These are phyloP conservation scores for Barnettozyma hawaiiensis DNA, from an alignment of 1,139 yeast species.

Conservation along the genomic window DNA sequence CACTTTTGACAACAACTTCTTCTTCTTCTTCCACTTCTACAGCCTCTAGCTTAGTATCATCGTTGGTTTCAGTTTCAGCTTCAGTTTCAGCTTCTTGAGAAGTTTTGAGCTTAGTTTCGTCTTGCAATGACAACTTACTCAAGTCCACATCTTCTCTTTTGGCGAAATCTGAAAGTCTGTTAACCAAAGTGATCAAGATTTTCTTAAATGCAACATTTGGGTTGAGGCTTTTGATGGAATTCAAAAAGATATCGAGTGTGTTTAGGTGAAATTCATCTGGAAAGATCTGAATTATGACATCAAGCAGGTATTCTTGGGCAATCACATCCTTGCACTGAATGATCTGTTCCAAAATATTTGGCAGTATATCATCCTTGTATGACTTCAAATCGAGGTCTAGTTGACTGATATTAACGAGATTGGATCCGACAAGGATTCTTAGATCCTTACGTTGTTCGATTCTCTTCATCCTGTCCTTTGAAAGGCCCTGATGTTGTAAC, in stretches of 20 bases:
- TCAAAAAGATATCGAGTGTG: constrained; percentile 63
- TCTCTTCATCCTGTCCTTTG: constrained; percentile 72
- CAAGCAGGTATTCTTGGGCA: constrained; percentile 87
- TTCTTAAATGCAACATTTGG: constrained; percentile 66
- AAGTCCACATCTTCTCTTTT: constrained; percentile 29
- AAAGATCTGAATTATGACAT: constrained; percentile 87
- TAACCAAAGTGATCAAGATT: constrained; percentile 63
- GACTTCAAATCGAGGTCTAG: constrained; percentile 40
- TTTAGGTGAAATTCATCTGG: constrained; percentile 87
- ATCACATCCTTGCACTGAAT: constrained; percentile 87
- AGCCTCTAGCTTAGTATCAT: neutral
- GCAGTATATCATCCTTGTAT: constrained; percentile 64
- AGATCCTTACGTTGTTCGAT: constrained; percentile 79
- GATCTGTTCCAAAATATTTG: constrained; percentile 81
- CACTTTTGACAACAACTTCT: constrained; percentile 4
- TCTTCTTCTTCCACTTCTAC: constrained; percentile 12
- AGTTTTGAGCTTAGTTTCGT: neutral
- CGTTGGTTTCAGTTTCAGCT: neutral
- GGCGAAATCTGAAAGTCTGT: constrained; percentile 60
- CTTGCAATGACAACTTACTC: constrained; percentile 16
- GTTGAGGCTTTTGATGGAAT: constrained; percentile 60
- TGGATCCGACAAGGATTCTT: constrained; percentile 88
- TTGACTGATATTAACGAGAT: constrained; percentile 83
- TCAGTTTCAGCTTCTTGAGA: neutral
- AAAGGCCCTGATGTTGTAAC: constrained; percentile 91